Percentiles rank a stretch among this genome's conserved stretches.
phyloP scores from a whole-genome alignment of 2,329 filamentous ascomycete species.

The Diaporthe eres region DNA sequence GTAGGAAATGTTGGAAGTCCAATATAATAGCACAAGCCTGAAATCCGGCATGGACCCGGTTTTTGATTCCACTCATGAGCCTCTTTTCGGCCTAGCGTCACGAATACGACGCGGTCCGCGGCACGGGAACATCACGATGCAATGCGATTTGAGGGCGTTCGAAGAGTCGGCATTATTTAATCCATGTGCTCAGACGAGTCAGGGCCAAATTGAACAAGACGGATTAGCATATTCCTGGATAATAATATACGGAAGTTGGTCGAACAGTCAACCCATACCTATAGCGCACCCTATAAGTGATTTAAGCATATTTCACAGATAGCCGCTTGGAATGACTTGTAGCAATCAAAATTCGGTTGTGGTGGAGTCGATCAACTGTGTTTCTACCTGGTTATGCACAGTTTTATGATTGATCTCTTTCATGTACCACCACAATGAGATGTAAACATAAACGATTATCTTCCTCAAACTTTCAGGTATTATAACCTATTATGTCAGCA shows the following conservation, averaged over 20 bases:
- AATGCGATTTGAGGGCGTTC: not conserved
- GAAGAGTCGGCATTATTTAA: not conserved
- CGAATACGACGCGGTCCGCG: slow-evolving; percentile 3
- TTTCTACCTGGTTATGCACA: not conserved
- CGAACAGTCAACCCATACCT: not conserved
- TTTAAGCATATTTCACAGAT: not conserved
- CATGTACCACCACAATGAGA: not conserved
- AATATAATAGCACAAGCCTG: not conserved
- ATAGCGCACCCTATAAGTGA: not conserved
- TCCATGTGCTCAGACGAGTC: not conserved
- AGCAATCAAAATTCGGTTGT: not conserved
- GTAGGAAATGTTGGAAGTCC: slow-evolving; percentile 3
- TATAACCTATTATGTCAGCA: not conserved
- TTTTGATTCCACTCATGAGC: not conserved
- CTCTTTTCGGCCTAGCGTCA: slow-evolving; percentile 1
- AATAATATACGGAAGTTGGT: not conserved
- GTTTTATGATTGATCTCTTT: not conserved
- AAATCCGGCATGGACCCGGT: slow-evolving; percentile 12
- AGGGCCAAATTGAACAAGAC: not conserved
- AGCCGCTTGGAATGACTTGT: not conserved
- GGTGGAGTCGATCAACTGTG: not conserved
- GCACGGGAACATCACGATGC: not conserved
- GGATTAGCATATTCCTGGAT: not conserved
- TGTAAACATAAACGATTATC: not conserved
- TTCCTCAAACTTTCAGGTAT: too few species aligned